Evolutionary conservation across 768 basidiomycete genomes (phyloP), one percentile per base, ranked within the genome.

Genomic region (Plicaturopsis crispa): DNA sequence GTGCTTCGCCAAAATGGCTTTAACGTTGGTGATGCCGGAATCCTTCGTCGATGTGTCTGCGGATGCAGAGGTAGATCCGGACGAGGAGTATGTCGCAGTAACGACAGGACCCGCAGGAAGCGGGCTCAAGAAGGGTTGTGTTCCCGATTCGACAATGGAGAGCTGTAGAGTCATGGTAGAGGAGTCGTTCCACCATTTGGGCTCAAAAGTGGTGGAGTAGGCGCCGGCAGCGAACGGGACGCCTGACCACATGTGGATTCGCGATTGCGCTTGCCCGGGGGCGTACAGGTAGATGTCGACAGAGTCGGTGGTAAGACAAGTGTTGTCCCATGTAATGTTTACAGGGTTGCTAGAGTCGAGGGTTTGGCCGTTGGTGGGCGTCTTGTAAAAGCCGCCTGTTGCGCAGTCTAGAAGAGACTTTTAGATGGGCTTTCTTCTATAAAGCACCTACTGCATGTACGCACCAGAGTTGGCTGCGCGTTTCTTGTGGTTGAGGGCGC

Each of bases 251-350:
- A 67, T 57, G 40, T 85, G 74, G 33, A 84, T 59, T 33, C 63
- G 67, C 4, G 72, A 58, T 24, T 40, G 53, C 22, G 47, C 39
- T 2, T 63, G 51, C 21, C 57, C 51, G 0, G 80, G 75, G 1
- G 75, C 74, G 47, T 72, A 72, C 37, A 88, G 72, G 47, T 79
- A 78, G 51, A 89, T 80, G 59, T 87, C 83, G 52, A 81, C 64
- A 24, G 65, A 61, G 1, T 50, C 42, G 18, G 73, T 60, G 21
- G 52, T 18, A 22, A 83, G 49, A 56, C 83, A 85, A 24, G 73
- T 60, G 0, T 72, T 56, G 51, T 84, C 69, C 86, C 86, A 88
- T 32, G 67, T 48, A 44, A 88, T 70, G 35, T 66, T 61, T 45
- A 88, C 48, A 2, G 78, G 65, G 8, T 66, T 42, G 7, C 67